Conservation (phyloP, 768 basidiomycete genomes). For the Rhodotorula babjevae region DNA sequence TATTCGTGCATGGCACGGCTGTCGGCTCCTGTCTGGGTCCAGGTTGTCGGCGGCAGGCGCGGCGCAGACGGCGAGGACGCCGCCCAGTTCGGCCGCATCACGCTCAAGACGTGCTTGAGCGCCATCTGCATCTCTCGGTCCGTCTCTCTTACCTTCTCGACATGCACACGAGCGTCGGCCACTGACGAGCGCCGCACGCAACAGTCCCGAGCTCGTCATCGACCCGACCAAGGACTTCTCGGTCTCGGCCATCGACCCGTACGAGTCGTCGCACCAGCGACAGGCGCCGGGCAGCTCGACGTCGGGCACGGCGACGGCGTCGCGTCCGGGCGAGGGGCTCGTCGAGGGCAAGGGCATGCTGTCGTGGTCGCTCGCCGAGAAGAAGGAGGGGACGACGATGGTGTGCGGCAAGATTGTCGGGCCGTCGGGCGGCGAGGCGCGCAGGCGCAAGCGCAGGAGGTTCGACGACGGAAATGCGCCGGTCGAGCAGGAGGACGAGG, state of each 20-base stretch:
- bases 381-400: constrained; percentile 36
- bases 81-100: constrained; percentile 33
- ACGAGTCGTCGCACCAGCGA: constrained; percentile 26
- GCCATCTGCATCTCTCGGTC: constrained; percentile 40
- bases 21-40: constrained; percentile 29
- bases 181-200: background rate
- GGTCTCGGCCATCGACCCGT: constrained; percentile 36
- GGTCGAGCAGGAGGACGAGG: constrained; percentile 1
- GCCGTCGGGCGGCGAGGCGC: background rate
- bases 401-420: constrained; percentile 25
- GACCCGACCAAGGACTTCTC: constrained; percentile 37
- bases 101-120: constrained; percentile 36
- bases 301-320: background rate
- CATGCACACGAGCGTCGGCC: too few species aligned
- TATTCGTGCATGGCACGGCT: constrained; percentile 35
- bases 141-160: background rate
- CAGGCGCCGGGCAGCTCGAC: background rate
- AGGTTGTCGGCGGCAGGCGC: constrained; percentile 16
- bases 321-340: constrained; percentile 1
- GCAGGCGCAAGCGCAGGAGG: constrained; percentile 22
- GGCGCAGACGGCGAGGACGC: background rate
- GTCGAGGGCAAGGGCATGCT: constrained; percentile 42
- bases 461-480: constrained; percentile 13
- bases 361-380: constrained; percentile 38
- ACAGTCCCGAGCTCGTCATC: constrained; percentile 36